phyloP scores from a whole-genome alignment of 148 eudicot genomes.

The Chenopodium berlandieri region DNA sequence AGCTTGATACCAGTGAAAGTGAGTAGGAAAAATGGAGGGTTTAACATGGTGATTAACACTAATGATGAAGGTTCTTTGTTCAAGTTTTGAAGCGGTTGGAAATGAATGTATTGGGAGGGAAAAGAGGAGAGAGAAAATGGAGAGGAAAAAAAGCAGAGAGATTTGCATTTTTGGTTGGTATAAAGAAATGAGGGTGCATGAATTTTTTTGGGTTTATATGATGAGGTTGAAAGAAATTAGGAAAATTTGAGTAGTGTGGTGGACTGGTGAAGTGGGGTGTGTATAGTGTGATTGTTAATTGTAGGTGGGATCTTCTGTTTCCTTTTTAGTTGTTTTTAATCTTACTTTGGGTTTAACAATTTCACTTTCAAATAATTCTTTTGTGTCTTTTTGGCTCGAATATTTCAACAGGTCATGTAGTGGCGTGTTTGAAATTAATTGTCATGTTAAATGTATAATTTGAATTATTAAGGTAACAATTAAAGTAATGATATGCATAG shows the following conservation, averaged over 20 bases:
- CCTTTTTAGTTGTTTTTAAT: neutral
- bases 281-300: neutral
- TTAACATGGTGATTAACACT: constrained; percentile 59
- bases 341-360: neutral
- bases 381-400: neutral
- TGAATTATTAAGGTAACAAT: no score
- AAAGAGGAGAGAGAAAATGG: constrained; percentile 7
- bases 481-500: no score
- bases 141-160: neutral
- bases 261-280: neutral
- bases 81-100: constrained; percentile 33
- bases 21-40: constrained; percentile 76
- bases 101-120: constrained; percentile 7
- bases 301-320: constrained; percentile 13
- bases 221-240: neutral
- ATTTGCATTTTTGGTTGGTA: constrained; percentile 8
- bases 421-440: no score
- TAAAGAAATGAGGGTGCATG: neutral
- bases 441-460: no score
- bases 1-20: constrained; percentile 81
- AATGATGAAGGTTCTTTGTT: constrained; percentile 61
- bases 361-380: constrained; percentile 3
- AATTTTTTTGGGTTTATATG: neutral
- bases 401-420: no score
- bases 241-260: no score